Percentiles rank a stretch among this genome's conserved stretches.
phyloP scores from a whole-genome alignment of 257 asterid species.

The Solanum sitiens region DNA sequence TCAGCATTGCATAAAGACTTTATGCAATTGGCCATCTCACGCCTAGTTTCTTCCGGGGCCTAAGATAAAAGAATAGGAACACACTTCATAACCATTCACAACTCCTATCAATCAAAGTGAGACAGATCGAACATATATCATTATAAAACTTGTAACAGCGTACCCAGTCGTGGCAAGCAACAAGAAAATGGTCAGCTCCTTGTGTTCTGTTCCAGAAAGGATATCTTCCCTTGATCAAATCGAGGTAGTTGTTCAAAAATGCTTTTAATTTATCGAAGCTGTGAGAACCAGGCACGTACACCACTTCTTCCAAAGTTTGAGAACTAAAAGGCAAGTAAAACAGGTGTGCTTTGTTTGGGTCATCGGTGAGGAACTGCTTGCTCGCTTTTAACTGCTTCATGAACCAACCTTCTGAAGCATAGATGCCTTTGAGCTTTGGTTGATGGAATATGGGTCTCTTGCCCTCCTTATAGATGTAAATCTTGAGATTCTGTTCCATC shows the following conservation, averaged over 20 bases:
- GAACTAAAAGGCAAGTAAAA: conserved; percentile 74
- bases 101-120: neutral
- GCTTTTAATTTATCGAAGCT: conserved; percentile 35
- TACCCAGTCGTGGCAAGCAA: conserved; percentile 93
- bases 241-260: conserved; percentile 37
- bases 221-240: conserved; percentile 35
- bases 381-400: conserved; percentile 55
- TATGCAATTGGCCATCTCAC: conserved; percentile 51
- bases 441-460: conserved; percentile 61
- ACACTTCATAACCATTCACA: neutral
- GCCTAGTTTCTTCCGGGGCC: conserved; percentile 73
- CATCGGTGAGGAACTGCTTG: conserved; percentile 37
- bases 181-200: conserved; percentile 74
- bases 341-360: conserved; percentile 48
- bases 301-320: conserved; percentile 28
- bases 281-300: conserved; percentile 55
- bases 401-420: conserved; percentile 80
- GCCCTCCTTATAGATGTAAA: conserved; percentile 58
- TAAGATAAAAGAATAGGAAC: neutral
- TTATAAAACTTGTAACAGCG: neutral
- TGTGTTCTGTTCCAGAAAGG: conserved; percentile 52
- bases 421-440: conserved; percentile 52
- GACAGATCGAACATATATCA: neutral
- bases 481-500: conserved; percentile 59
- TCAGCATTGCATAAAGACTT: conserved; percentile 70